Percentiles rank a stretch among this genome's conserved stretches.
Evolutionary conservation across 495 filamentous ascomycete species (phyloP).

Genomic region (Aspergillus sclerotioniger): DNA sequence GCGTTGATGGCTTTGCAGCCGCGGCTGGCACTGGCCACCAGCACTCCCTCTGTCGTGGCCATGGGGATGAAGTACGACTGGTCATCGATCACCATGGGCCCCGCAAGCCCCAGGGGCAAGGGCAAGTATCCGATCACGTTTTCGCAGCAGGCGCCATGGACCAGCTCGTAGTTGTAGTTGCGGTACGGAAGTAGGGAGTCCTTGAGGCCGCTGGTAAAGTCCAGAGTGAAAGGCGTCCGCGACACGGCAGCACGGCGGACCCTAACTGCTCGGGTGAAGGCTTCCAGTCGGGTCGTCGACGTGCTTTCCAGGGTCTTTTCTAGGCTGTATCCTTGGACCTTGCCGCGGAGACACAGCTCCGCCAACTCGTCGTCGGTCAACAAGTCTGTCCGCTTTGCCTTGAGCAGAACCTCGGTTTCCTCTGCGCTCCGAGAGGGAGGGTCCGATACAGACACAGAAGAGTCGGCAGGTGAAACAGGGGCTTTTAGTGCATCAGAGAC

Average conservation of each 20-base stretch:
- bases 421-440: constrained; percentile 29
- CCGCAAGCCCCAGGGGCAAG: constrained; percentile 87
- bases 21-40: constrained; percentile 90
- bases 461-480: constrained; percentile 40
- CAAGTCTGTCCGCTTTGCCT: constrained; percentile 70
- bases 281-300: constrained; percentile 61
- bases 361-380: constrained; percentile 84
- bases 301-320: constrained; percentile 80
- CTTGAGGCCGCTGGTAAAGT: constrained; percentile 72
- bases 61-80: constrained; percentile 93
- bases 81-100: constrained; percentile 88
- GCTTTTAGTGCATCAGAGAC: constrained; percentile 27
- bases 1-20: constrained; percentile 96
- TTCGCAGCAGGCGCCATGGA: constrained; percentile 94
- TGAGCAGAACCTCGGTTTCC: constrained; percentile 74
- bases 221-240: constrained; percentile 73
- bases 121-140: constrained; percentile 98
- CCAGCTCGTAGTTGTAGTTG: constrained; percentile 88
- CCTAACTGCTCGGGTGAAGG: constrained; percentile 88
- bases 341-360: constrained; percentile 75
- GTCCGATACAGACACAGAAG: constrained; percentile 34
- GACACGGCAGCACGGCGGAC: constrained; percentile 83
- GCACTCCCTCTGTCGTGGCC: constrained; percentile 96
- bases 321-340: constrained; percentile 85
- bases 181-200: constrained; percentile 81